Evolutionary conservation across 345 rosid genomes (phyloP).

Genomic region (Rubroshorea leprosula): DNA sequence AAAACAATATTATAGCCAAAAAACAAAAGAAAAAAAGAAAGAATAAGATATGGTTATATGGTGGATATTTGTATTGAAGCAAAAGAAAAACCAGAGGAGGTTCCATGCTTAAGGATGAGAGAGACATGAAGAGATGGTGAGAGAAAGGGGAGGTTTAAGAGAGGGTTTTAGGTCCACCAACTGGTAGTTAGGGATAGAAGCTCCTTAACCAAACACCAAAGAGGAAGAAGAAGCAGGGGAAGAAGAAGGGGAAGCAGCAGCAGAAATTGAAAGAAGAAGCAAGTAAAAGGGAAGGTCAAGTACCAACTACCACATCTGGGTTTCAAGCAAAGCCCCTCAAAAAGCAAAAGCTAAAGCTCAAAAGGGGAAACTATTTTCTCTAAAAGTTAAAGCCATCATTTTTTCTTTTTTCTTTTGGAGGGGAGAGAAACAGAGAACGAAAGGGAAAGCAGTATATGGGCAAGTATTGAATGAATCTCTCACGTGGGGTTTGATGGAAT

Average conservation of each 20-base stretch:
- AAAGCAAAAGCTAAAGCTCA: conserved; percentile 9
- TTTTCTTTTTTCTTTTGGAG: too few relatives aligned
- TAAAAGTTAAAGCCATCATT: too few relatives aligned
- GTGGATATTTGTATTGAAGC: conserved; percentile 69
- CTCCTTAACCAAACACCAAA: conserved; percentile 54
- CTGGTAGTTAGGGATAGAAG: conserved; percentile 83
- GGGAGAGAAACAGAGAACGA: too few relatives aligned
- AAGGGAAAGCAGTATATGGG: too few relatives aligned
- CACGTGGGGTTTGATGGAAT: conserved; percentile 49
- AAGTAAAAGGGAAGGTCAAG: too few relatives aligned
- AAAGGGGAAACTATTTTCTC: conserved; percentile 13
- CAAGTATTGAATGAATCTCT: conserved; percentile 27
- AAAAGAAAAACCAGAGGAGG: conserved; percentile 32
- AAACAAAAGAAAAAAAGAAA: too few relatives aligned
- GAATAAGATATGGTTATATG: conserved; percentile 38
- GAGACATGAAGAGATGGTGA: conserved; percentile 18
- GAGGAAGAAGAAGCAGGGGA: conserved; percentile 10
- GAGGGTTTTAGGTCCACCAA: conserved; percentile 91
- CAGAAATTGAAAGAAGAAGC: conserved; percentile 12
- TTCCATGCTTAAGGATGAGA: conserved; percentile 45
- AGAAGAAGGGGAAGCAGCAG: conserved; percentile 14
- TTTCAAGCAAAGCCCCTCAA: conserved; percentile 25
- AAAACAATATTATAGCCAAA: conserved; percentile 10
- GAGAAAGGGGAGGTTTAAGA: conserved; percentile 34
- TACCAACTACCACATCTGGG: conserved; percentile 22